Percentiles rank a stretch among this genome's conserved stretches.
Evolutionary conservation across 805 yeast genomes (phyloP).

Genomic region (Ogataea wickerhamii): DNA sequence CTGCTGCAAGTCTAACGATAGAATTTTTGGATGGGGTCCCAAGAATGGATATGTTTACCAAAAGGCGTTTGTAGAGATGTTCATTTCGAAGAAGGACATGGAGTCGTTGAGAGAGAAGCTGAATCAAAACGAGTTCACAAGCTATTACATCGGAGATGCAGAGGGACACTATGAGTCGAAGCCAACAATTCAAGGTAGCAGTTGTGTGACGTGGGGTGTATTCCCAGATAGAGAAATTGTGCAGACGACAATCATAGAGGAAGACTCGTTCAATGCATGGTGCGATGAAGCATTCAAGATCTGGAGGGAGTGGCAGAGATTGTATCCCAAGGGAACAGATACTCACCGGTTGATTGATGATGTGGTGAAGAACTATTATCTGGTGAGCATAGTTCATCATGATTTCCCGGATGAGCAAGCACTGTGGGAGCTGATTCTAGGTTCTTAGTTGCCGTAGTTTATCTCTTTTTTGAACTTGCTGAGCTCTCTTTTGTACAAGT

Average conservation of each 20-base stretch:
- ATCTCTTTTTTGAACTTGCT: slow-evolving; percentile 34
- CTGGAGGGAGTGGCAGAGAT: slow-evolving; percentile 87
- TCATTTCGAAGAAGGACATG: slow-evolving; percentile 76
- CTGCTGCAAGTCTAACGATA: slow-evolving; percentile 73
- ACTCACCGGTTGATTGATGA: slow-evolving; percentile 60
- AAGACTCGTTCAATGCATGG: slow-evolving; percentile 94
- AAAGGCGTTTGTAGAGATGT: slow-evolving; percentile 89
- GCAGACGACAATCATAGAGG: slow-evolving; percentile 90
- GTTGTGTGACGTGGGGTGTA: slow-evolving; percentile 97
- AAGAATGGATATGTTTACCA: slow-evolving; percentile 83
- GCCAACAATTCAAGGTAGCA: slow-evolving; percentile 50
- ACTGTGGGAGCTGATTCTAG: slow-evolving; percentile 66
- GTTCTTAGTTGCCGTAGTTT: slow-evolving; percentile 15
- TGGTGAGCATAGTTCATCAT: slow-evolving; percentile 86
- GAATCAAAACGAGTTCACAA: slow-evolving; percentile 46
- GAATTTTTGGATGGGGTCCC: slow-evolving; percentile 98
- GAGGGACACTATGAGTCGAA: slow-evolving; percentile 59
- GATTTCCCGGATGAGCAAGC: slow-evolving; percentile 71
- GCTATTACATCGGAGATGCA: slow-evolving; percentile 73
- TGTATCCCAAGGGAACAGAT: slow-evolving; percentile 57
- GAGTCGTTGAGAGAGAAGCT: slow-evolving; percentile 52
- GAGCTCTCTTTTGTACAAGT: slow-evolving; percentile 33
- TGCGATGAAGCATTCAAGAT: slow-evolving; percentile 89
- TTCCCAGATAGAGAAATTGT: slow-evolving; percentile 87
- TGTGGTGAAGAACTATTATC: slow-evolving; percentile 59